Conservation (phyloP, 345 rosid species). For the Corchorus olitorius region DNA sequence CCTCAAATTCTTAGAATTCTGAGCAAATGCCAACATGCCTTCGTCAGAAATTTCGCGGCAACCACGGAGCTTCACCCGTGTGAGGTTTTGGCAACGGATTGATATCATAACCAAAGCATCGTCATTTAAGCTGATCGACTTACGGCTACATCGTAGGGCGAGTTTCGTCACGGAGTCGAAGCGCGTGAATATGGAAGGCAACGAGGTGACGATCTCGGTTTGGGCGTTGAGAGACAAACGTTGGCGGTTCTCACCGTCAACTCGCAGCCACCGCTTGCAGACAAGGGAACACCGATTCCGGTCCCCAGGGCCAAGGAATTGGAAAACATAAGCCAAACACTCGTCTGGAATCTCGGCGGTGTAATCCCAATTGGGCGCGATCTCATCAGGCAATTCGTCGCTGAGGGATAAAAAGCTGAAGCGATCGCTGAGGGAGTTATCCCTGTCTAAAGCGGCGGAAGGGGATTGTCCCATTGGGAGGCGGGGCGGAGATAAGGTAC, state of each 20-base stretch:
- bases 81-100: slow-evolving; percentile 57
- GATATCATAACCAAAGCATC: slow-evolving; percentile 63
- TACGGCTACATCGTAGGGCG: slow-evolving; percentile 75
- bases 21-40: slow-evolving; percentile 65
- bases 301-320: slow-evolving; percentile 64
- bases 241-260: slow-evolving; percentile 76
- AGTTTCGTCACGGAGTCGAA: slow-evolving; percentile 76
- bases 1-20: slow-evolving; percentile 53
- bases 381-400: slow-evolving; percentile 23
- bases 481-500: not conserved
- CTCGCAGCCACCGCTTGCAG: slow-evolving; percentile 73
- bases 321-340: slow-evolving; percentile 77
- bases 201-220: slow-evolving; percentile 41
- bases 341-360: slow-evolving; percentile 74
- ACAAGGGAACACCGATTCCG: slow-evolving; percentile 76
- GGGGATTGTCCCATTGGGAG: slow-evolving; percentile 58
- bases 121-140: slow-evolving; percentile 61
- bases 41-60: slow-evolving; percentile 83
- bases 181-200: slow-evolving; percentile 58
- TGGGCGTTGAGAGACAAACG: slow-evolving; percentile 72
- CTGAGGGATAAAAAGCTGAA: slow-evolving; percentile 25
- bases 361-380: slow-evolving; percentile 38
- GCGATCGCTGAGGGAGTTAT: slow-evolving; percentile 23
- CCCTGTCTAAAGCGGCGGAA: slow-evolving; percentile 37
- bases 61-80: slow-evolving; percentile 88